Base-by-base conservation (phyloP, 306 rosid genomes). In the Prunus dulcis region DNA sequence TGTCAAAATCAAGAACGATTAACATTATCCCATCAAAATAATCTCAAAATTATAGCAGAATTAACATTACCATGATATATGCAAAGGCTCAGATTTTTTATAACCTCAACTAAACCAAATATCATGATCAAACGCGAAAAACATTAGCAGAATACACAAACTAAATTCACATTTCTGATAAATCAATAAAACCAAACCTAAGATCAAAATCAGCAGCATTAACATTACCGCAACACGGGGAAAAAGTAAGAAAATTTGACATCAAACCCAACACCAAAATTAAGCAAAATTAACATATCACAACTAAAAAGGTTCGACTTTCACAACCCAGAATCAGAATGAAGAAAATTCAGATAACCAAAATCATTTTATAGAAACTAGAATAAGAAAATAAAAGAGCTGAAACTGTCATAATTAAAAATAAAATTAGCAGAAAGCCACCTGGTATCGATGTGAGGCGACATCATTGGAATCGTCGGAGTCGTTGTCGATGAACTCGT, bases 401-500 rank as follows among this genome's bases (percentile, higher is more conserved):
- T 10, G 13, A 60, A 14, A 13, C 56, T 12, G 22, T 28, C 38
- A 43, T 10, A 74, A 56, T 47, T 11, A 30, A 25, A 41, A 11
- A 38, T 5, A 68, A 55, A 46, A 19, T 12, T 2, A 57, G 19
- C 22, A 58, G 79, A 32, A 9, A 76, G 43, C 69, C 67, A 87
- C 90, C 93, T 81, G 86, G 69, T 78, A 71, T 3, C 90, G 87
- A 81, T 82, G 82, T 25, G 87, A 82, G 46, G 82, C 81, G 43
- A 79, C 65, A 38, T 84, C 92, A 23, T 82, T 83, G 28, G 87
- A 88, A 84, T 86, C 93, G 41, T 84, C 93, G 9, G 87, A 86
- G 73, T 86, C 90, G 67, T 86, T 88, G 69, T 86, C 90, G 72
- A 88, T 80, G 82, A 86, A 88, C 82, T 86, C 90, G 79, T 84